These are phyloP conservation scores for Diplodia sapinea DNA, from an alignment of 2,329 filamentous ascomycete genomes.

Conservation along the genomic window DNA sequence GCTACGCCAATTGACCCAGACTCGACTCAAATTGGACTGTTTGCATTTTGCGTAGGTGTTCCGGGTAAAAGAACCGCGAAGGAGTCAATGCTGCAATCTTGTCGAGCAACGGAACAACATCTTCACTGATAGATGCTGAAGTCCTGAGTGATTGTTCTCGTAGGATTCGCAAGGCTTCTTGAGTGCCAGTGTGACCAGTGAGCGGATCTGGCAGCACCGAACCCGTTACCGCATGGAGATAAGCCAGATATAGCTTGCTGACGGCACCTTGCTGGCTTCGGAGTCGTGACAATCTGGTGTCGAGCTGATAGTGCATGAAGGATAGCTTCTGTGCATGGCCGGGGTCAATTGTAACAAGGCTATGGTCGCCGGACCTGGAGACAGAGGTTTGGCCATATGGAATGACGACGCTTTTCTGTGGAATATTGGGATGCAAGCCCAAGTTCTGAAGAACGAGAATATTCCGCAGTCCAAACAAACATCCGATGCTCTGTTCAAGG, in stretches of 20 bases:
- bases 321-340: background rate
- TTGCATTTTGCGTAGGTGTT: slow-evolving; percentile 52
- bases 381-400: slow-evolving; percentile 5
- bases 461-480: slow-evolving; percentile 52
- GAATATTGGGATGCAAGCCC: background rate
- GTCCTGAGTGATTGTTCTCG: slow-evolving; percentile 58
- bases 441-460: slow-evolving; percentile 55
- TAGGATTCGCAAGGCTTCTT: slow-evolving; percentile 59
- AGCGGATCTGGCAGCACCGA: slow-evolving; percentile 59
- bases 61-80: slow-evolving; percentile 52
- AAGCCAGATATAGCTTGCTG: slow-evolving; percentile 58
- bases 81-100: slow-evolving; percentile 45
- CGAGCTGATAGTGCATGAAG: slow-evolving; percentile 11
- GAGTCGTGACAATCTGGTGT: background rate
- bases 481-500: slow-evolving; percentile 9
- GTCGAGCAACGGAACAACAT: slow-evolving; percentile 36
- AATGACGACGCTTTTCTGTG: slow-evolving; percentile 22
- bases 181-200: slow-evolving; percentile 59
- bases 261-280: slow-evolving; percentile 31
- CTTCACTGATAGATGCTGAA: slow-evolving; percentile 46
- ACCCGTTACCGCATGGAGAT: slow-evolving; percentile 63
- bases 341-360: background rate
- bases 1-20: slow-evolving; percentile 43
- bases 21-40: slow-evolving; percentile 47
- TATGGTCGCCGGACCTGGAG: background rate